Evolutionary conservation across 306 rosid species (phyloP), one percentile per base, ranked within the genome.

Genomic region (Vigna reflexopilosa): DNA sequence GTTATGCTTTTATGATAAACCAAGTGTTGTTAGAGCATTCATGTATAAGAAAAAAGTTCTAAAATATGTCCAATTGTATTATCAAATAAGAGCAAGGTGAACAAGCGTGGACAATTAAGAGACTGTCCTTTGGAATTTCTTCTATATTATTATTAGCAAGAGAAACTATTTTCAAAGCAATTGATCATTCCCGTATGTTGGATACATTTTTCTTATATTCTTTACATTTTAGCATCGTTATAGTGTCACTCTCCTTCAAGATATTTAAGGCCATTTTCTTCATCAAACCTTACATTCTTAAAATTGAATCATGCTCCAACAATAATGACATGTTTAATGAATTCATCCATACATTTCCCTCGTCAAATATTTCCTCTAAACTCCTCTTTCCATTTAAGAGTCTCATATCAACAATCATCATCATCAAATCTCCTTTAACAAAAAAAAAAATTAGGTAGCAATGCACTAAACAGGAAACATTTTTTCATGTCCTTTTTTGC

Each of bases 381-480:
- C 64, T 56, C 51, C 36, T 57, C 62, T 38, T 63, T 17, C 72
- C 68, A 3, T 76, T 30, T 6, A 76, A 50, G 4, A 63, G 5
- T 9, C 82, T 80, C 30, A n/a, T 40, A 0, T 75, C 65, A 16
- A 71, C 40, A 16, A 82, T 11, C 26, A 0, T 17, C 12, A 1
- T 2, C 17, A 52, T 22, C 58, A 17, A 52, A 6, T 17, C 5
- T 0, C 1, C 2, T 8, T 12, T 17, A 3, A 28, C 7, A n/a
- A 0, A 49, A 24, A 19, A 19, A 1, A 9, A 1, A 8, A 1
- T 6, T 5, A 28, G 71, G 10, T 17, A 62, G 52, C 1, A 85
- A 10, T 6, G 82, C 70, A 45, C 70, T 71, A 6, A 51, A 48
- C 9, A 86, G 45, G 70, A 82, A 77, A 67, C 81, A 76, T 0